Evolutionary conservation across 148 eudicot species (phyloP).

Genomic region (Euryodendron excelsum): DNA sequence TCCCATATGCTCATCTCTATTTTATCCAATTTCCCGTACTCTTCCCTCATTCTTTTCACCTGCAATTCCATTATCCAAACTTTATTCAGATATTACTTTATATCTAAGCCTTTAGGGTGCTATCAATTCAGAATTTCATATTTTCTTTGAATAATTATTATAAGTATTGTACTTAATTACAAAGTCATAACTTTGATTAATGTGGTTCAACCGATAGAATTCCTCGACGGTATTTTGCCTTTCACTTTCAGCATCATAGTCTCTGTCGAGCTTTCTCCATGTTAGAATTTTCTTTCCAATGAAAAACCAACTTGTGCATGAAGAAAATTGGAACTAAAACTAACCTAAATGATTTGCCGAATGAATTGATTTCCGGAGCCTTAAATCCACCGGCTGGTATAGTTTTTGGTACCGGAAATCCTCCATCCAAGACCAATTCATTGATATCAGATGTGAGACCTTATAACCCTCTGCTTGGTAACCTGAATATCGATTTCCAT

Average conservation of each 20-base stretch:
- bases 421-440: background rate
- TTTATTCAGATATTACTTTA: no score
- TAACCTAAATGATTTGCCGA: background rate
- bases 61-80: no score
- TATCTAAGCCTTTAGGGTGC: no score
- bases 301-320: background rate
- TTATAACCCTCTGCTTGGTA: background rate
- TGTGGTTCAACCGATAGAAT: background rate
- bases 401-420: background rate
- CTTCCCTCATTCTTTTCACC: no score
- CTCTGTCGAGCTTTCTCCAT: background rate
- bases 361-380: background rate
- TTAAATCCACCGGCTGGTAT: background rate
- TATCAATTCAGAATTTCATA: no score
- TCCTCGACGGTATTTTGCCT: background rate
- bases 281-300: background rate
- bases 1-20: constrained; percentile 28
- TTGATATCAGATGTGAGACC: background rate
- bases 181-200: background rate
- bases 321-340: background rate
- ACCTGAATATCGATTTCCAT: no score
- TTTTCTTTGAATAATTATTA: no score
- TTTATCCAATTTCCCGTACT: constrained; percentile 5
- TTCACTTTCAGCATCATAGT: background rate
- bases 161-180: background rate